Base-by-base conservation (phyloP, 2,329 filamentous ascomycete species). In the Neofusicoccum sp. region DNA sequence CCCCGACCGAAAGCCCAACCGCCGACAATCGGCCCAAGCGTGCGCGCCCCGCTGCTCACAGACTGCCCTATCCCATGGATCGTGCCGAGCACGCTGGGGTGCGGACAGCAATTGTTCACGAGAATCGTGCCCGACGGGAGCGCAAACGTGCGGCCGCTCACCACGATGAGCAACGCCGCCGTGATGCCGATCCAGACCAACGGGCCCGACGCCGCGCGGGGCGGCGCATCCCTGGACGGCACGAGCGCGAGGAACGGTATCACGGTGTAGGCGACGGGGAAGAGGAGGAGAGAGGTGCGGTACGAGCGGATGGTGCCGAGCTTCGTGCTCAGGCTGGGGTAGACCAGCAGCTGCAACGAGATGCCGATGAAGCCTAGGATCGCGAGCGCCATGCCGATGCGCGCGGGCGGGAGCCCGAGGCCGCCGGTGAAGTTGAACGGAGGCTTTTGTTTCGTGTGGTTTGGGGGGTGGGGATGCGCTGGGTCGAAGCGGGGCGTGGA, bases 1-100 rank as follows among this genome's bases (percentile, higher is more conserved):
- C 86, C 86, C 8, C 79, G 69, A 0, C 86, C 86, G 64, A 87
- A 89, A 1, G 86, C 66, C 66, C 80, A 83, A 0, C 85, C 85
- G n/a, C 84, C 81, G 12, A 86, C 54, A 9, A 87, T 74, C 0
- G 86, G 86, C 0, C 86, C 86, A 9, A 88, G 65, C 0, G 86
- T 88, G 14, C 85, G 74, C 2, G 83, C 82, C 0, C 83, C 78
- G 64, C 82, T 86, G 56, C 80, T 83, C 0, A 84, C 81, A 51
- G 81, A 86, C 73, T 88, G 85, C 0, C 81, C 83, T 4, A 86
- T 73, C 0, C 84, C 84, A 65, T 86, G 83, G 0, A 86, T 75
- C 0, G 82, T 86, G 0, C 83, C 83, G 1, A 86, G 69, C 0
- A 85, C 78, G 16, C 73, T 78, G 0, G 81, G 78, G 65, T 85